These are phyloP conservation scores for Gossypium ekmanianum DNA, from an alignment of 345 rosid species.

Conservation along the genomic window DNA sequence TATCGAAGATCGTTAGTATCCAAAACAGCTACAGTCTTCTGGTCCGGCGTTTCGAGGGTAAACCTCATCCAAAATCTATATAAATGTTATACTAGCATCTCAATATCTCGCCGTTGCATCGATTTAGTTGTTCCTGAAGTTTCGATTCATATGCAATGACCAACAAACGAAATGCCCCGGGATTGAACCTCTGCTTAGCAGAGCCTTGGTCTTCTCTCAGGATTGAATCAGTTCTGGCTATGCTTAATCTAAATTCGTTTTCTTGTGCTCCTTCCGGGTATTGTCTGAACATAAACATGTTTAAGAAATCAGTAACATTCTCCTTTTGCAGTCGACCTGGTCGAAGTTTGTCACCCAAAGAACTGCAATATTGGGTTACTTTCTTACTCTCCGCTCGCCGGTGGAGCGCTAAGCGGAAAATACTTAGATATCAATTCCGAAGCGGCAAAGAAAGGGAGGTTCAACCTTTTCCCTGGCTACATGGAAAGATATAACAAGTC, in stretches of 20 bases:
- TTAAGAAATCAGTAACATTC: not conserved
- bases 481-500: constrained; percentile 82
- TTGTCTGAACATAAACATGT: not conserved
- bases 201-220: not conserved
- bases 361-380: constrained; percentile 82
- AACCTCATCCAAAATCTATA: constrained; percentile 9
- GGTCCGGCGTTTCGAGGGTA: constrained; percentile 70
- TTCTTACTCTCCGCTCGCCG: constrained; percentile 77
- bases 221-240: not conserved
- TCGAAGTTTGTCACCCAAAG: constrained; percentile 84
- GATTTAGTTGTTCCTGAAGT: not conserved
- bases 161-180: not conserved
- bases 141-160: not conserved
- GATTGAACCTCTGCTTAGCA: not conserved
- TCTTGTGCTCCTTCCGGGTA: not conserved
- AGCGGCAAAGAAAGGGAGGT: constrained; percentile 67
- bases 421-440: constrained; percentile 55
- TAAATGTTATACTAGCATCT: not conserved
- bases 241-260: not conserved
- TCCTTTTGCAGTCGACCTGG: constrained; percentile 69
- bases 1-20: constrained; percentile 88
- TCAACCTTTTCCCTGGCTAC: constrained; percentile 83
- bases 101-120: not conserved
- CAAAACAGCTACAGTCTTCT: constrained; percentile 84
- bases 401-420: constrained; percentile 74